phyloP scores from a whole-genome alignment of 2,329 filamentous ascomycete species.

The Fusarium scirpi region DNA sequence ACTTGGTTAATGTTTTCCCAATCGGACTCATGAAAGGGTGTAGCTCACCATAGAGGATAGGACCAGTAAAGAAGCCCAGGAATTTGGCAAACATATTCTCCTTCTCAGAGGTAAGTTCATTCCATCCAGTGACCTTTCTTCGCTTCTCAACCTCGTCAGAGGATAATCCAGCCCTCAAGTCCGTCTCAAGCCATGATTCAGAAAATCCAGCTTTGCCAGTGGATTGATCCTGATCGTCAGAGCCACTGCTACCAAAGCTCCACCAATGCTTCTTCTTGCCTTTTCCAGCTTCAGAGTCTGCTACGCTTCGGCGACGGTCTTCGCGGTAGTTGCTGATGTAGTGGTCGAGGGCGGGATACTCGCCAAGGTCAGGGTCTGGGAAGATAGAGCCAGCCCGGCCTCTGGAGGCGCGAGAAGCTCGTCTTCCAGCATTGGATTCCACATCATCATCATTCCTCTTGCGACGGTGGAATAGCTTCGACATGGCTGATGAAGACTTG shows the following conservation, averaged over 20 bases:
- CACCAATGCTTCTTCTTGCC: slow-evolving; percentile 34
- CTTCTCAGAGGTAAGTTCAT: slow-evolving; percentile 29
- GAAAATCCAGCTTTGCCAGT: slow-evolving; percentile 13
- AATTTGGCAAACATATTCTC: slow-evolving; percentile 23
- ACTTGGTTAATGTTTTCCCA: background rate
- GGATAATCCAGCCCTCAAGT: slow-evolving; percentile 9
- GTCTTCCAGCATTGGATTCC: slow-evolving; percentile 18
- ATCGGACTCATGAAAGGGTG: accelerated
- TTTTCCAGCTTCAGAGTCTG: slow-evolving; percentile 8
- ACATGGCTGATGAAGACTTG: slow-evolving; percentile 1
- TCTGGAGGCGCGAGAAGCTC: slow-evolving; percentile 28
- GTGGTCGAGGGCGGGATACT: slow-evolving; percentile 29
- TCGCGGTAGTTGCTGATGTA: slow-evolving; percentile 38
- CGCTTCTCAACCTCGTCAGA: slow-evolving; percentile 26
- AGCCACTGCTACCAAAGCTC: slow-evolving; percentile 22
- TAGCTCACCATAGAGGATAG: slow-evolving; percentile 29
- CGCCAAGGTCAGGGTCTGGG: slow-evolving; percentile 21
- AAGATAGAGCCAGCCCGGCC: slow-evolving; percentile 14
- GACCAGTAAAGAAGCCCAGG: background rate
- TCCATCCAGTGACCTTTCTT: slow-evolving; percentile 25
- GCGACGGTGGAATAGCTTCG: slow-evolving; percentile 26
- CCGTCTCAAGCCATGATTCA: slow-evolving; percentile 30
- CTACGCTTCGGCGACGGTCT: slow-evolving; percentile 23
- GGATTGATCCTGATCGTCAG: background rate
- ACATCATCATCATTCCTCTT: slow-evolving; percentile 24